phyloP scores from a whole-genome alignment of 1,284 basidiomycete species.

The Peniophora sp. region DNA sequence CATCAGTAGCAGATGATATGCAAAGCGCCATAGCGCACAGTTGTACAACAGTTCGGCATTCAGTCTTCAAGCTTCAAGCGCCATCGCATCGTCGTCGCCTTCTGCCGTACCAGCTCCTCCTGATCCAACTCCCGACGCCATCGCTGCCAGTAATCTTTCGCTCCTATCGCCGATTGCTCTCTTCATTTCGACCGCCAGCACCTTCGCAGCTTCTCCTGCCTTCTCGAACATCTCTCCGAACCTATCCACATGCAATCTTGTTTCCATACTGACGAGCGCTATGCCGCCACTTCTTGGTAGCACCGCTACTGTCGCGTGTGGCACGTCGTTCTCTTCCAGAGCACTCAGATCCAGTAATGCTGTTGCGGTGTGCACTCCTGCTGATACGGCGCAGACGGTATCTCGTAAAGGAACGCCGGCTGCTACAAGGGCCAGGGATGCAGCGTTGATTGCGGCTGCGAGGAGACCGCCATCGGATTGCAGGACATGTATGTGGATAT shows the following conservation, averaged over 20 bases:
- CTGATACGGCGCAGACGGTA: conserved; percentile 82
- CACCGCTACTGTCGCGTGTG: conserved; percentile 81
- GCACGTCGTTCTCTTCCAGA: conserved; percentile 87
- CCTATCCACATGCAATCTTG: conserved; percentile 85
- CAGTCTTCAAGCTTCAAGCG: too few relatives aligned
- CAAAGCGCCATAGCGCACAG: too few relatives aligned
- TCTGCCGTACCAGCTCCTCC: too few relatives aligned
- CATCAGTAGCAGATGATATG: too few relatives aligned
- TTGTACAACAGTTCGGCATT: too few relatives aligned
- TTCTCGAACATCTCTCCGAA: conserved; percentile 85
- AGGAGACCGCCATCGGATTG: conserved; percentile 91
- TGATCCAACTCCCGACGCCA: too few relatives aligned
- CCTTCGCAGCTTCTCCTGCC: conserved; percentile 70
- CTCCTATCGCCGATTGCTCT: too few relatives aligned
- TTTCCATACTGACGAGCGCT: conserved; percentile 89
- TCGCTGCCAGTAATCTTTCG: too few relatives aligned
- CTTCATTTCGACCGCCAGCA: conserved; percentile 79
- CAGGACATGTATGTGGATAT: conserved; percentile 88
- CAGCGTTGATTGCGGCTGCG: conserved; percentile 92
- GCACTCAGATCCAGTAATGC: conserved; percentile 82
- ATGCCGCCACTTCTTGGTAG: conserved; percentile 81
- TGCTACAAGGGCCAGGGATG: conserved; percentile 84
- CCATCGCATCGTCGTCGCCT: too few relatives aligned
- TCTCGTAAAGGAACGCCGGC: conserved; percentile 90
- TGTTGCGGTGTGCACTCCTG: conserved; percentile 71